Evolutionary conservation across 2,329 filamentous ascomycete genomes (phyloP), one percentile per base, ranked within the genome.

Genomic region (Didymella arachidicola): DNA sequence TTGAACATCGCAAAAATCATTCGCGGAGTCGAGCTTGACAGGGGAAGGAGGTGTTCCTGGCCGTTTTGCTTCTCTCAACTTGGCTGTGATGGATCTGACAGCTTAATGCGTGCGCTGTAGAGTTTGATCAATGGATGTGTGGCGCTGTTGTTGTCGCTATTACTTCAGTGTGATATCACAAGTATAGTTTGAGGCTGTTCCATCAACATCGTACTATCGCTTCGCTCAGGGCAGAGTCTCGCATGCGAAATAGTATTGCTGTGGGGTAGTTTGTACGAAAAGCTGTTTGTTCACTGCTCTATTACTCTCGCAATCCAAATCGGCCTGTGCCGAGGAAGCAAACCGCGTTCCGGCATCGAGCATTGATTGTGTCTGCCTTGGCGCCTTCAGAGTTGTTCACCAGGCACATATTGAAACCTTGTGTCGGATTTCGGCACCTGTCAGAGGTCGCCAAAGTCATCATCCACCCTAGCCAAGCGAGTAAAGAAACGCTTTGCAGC

Each of bases 1-100:
- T 38, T 47, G 22, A 32, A 18, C 16, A 39, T 34, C 12, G 34
- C 43, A 16, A 30, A 27, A 43, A 48, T 36, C 12, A 16, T 34
- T 39, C 26, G 19, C 14, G n/a, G 11, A 36, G n/a, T 10, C 11
- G 19, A 18, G 18, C 4, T 10, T 26, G 27, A 14, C 11, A 32
- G 43, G 43, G 18, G 43, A 18, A 46, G 42, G 26, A 30, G 6
- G 38, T 18, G 48, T 14, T n/a, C 53, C 57, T 71, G 65, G 51
- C 63, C 61, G 48, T 65, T 63, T 62, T 72, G 72, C 56, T 73
- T 71, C 51, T 70, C 64, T 27, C 49, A 53, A 29, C 69, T 67
- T 57, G 64, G 64, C 46, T 70, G 67, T 53, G 67, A 60, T 44
- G 62, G 66, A 53, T 69, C 65, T 58, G 53, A 57, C 45, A 63